phyloP scores from a whole-genome alignment of 2,329 filamentous ascomycete species.

The Neospermospora avenae region DNA sequence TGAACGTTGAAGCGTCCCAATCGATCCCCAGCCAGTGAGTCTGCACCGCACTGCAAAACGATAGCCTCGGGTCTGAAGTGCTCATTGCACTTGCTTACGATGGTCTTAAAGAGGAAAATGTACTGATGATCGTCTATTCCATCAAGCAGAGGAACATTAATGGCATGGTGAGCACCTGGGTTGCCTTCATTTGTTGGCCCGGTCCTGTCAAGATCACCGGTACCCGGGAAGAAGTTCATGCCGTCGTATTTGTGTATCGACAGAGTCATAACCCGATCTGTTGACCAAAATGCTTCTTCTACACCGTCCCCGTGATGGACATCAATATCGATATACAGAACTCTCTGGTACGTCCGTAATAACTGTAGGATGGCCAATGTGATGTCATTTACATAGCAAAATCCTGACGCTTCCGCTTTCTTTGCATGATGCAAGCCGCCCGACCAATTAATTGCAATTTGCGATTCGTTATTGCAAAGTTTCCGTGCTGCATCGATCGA shows the following conservation, averaged over 20 bases:
- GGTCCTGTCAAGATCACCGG: constrained; percentile 81
- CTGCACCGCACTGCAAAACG: constrained; percentile 91
- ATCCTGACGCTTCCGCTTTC: constrained; percentile 87
- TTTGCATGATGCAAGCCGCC: constrained; percentile 96
- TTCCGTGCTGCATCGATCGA: constrained; percentile 90
- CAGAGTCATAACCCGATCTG: constrained; percentile 85
- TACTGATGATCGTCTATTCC: constrained; percentile 92
- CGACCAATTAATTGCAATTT: constrained; percentile 97
- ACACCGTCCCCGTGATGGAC: constrained; percentile 91
- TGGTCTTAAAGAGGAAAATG: constrained; percentile 74
- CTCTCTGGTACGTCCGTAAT: constrained; percentile 74
- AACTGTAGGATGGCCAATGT: constrained; percentile 90
- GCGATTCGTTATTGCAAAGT: constrained; percentile 78
- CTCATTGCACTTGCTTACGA: constrained; percentile 75
- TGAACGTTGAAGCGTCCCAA: constrained; percentile 96
- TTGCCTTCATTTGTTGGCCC: constrained; percentile 81
- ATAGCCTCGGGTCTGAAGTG: constrained; percentile 88
- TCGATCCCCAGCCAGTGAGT: constrained; percentile 89
- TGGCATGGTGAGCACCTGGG: constrained; percentile 80
- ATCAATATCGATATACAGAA: constrained; percentile 93
- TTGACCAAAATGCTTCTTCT: constrained; percentile 86
- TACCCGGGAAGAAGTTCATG: constrained; percentile 80
- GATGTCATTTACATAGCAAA: constrained; percentile 99
- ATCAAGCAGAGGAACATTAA: constrained; percentile 88
- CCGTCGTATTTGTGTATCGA: constrained; percentile 97